phyloP scores from a whole-genome alignment of 495 filamentous ascomycete genomes.

The Gamarada debralockiae region DNA sequence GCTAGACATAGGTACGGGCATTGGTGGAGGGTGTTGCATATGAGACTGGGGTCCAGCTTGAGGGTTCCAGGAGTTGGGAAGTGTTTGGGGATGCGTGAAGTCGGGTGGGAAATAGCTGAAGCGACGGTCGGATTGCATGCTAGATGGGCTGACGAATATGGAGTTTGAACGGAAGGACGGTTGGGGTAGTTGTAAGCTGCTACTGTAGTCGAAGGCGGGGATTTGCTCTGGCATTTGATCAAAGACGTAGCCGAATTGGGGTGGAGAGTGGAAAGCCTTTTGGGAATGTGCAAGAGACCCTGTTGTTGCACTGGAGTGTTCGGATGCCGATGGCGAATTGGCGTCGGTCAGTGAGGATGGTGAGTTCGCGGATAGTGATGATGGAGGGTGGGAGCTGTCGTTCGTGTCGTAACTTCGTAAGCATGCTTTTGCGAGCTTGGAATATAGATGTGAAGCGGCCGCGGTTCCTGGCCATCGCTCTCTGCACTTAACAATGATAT shows the following conservation, averaged over 20 bases:
- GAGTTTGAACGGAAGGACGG: slow-evolving; percentile 50
- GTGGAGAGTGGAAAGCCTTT: slow-evolving; percentile 34
- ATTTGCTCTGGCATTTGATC: slow-evolving; percentile 36
- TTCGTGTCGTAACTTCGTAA: slow-evolving; percentile 71
- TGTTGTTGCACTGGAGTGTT: slow-evolving; percentile 23
- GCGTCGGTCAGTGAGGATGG: slow-evolving; percentile 47
- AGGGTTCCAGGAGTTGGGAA: slow-evolving; percentile 24
- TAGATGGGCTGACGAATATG: slow-evolving; percentile 47
- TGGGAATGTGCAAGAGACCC: slow-evolving; percentile 21
- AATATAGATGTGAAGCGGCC: slow-evolving; percentile 77
- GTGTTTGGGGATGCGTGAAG: slow-evolving; percentile 15
- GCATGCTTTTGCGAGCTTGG: slow-evolving; percentile 73
- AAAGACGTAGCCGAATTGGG: slow-evolving; percentile 51
- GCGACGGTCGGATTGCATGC: slow-evolving; percentile 37
- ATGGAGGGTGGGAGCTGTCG: slow-evolving; percentile 42
- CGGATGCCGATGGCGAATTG: slow-evolving; percentile 35
- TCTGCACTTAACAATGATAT: slow-evolving; percentile 68
- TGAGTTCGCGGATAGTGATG: slow-evolving; percentile 58
- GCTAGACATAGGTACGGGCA: not conserved
- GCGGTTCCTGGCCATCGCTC: slow-evolving; percentile 86
- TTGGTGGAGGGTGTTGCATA: slow-evolving; percentile 22
- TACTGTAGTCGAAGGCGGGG: slow-evolving; percentile 23
- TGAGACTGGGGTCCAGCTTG: slow-evolving; percentile 18
- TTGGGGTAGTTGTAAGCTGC: slow-evolving; percentile 25
- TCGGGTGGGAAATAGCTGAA: slow-evolving; percentile 52